Evolutionary conservation across 2,329 filamentous ascomycete genomes (phyloP).

Genomic region (Fusarium sp.): DNA sequence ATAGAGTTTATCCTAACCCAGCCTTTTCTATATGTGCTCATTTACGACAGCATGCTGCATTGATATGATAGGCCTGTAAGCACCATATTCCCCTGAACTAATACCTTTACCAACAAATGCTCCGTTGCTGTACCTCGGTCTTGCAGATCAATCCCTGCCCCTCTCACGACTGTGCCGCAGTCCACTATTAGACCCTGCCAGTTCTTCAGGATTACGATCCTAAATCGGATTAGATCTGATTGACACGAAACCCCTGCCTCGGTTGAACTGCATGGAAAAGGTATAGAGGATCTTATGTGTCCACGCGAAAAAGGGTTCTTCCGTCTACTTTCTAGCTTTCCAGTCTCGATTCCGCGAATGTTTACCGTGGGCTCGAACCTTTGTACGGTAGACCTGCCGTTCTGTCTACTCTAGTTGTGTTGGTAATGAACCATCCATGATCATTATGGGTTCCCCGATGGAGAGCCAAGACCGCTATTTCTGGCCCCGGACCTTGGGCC

Average conservation of each 20-base stretch:
- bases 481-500: neutral
- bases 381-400: neutral
- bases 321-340: neutral
- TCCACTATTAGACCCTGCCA: neutral
- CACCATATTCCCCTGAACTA: neutral
- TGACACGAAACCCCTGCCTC: neutral
- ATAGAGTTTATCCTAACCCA: neutral
- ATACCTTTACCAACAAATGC: neutral
- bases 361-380: neutral
- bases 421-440: neutral
- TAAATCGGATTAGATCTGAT: constrained; percentile 34
- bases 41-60: neutral
- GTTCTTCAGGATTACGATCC: neutral
- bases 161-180: constrained; percentile 2
- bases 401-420: neutral
- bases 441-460: neutral
- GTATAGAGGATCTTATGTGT: neutral
- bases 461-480: neutral
- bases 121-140: neutral
- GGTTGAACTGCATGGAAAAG: neutral
- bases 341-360: neutral
- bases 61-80: neutral
- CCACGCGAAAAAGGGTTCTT: neutral
- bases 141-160: neutral
- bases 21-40: neutral